Conservation (phyloP, 129 eudicot species). For the Rutidosis leptorrhynchoides region DNA sequence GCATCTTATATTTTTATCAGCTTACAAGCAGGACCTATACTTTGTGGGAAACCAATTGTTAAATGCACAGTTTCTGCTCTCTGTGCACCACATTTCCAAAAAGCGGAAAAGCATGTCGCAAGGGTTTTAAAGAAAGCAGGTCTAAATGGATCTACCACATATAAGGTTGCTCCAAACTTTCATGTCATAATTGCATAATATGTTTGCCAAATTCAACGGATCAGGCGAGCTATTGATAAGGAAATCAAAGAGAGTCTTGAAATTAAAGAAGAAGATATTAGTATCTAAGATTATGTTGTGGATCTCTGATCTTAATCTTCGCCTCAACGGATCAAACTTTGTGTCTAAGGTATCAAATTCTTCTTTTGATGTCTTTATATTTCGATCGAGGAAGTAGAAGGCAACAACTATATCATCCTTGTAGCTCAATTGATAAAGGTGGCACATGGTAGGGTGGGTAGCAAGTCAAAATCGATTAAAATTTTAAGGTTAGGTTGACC, state of each 20-base stretch:
- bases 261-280: constrained; percentile 45
- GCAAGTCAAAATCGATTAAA: not conserved
- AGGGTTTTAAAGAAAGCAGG: constrained; percentile 78
- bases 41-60: constrained; percentile 68
- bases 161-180: constrained; percentile 69
- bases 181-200: constrained; percentile 65
- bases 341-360: constrained; percentile 28
- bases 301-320: constrained; percentile 27
- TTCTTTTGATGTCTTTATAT: not conserved
- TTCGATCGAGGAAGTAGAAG: not conserved
- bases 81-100: constrained; percentile 58
- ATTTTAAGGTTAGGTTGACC: not conserved
- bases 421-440: not conserved
- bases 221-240: constrained; percentile 52
- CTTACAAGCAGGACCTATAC: constrained; percentile 70
- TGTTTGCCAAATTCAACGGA: constrained; percentile 58
- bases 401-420: not conserved
- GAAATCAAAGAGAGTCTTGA: constrained; percentile 38
- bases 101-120: constrained; percentile 64
- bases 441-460: not conserved
- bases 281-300: constrained; percentile 31
- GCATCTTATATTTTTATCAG: constrained; percentile 31
- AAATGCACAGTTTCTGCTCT: constrained; percentile 65
- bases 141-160: constrained; percentile 46
- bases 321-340: constrained; percentile 24